Evolutionary conservation across 2,329 filamentous ascomycete genomes (phyloP).

Genomic region (Cercospora sesami): DNA sequence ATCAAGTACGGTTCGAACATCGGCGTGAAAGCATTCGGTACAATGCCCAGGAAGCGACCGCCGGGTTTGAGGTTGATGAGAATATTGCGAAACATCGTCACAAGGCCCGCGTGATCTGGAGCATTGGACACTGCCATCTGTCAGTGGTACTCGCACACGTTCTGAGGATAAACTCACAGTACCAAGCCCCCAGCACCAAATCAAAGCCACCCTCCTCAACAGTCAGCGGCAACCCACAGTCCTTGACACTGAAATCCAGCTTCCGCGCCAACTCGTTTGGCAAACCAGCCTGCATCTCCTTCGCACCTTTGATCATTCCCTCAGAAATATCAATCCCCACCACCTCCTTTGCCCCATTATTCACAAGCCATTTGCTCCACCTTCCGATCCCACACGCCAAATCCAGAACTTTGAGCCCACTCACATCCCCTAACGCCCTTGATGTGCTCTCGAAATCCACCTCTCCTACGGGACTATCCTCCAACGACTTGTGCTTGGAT

Average conservation of each 20-base stretch:
- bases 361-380: conserved; percentile 14
- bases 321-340: conserved; percentile 13
- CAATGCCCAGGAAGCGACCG: conserved; percentile 14
- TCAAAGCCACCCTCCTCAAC: conserved; percentile 4
- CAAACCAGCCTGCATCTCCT: not conserved
- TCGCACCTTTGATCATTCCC: conserved; percentile 11
- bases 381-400: conserved; percentile 23
- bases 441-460: conserved; percentile 7
- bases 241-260: not conserved
- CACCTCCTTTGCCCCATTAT: conserved; percentile 20
- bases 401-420: conserved; percentile 21
- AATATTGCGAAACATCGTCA: conserved; percentile 18
- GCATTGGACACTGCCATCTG: not conserved
- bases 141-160: not conserved
- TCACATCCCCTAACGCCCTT: conserved; percentile 13
- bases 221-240: not conserved
- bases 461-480: conserved; percentile 10
- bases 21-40: not conserved
- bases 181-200: conserved; percentile 16
- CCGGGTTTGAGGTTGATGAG: conserved; percentile 6
- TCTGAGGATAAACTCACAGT: not conserved
- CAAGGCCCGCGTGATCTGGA: not conserved
- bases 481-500: conserved; percentile 3
- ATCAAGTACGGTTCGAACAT: conserved; percentile 4
- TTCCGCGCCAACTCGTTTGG: not conserved